Base-by-base conservation (phyloP, 2,329 filamentous ascomycete genomes). In the Ampelomyces quisqualis region DNA sequence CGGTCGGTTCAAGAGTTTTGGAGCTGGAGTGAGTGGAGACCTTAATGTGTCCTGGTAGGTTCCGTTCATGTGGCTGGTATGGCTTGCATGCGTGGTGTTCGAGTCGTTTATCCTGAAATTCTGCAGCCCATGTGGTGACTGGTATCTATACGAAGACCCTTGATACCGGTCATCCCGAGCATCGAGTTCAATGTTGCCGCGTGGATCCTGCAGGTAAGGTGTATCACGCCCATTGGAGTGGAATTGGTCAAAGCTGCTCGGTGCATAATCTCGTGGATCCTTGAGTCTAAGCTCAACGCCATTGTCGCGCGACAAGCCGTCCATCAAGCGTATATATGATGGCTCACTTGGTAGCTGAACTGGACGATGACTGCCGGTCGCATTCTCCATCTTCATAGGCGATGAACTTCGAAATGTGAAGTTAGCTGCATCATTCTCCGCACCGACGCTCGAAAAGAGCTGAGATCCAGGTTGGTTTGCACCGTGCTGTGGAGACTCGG, bases 321-420 rank as follows among this genome's bases (percentile, higher is more conserved):
- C 63, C 53, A 67, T 58, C 2, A 67, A 49, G 15, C 45, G 54
- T 9, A 64, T 56, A 26, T 67, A 67, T 1, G 63, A 67, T 3
- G 47, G 55, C 19, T 53, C 58, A 9, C 31, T 46, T 11, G 58
- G 55, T 8, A 60, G 29, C 15, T 45, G 44, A 7, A 41, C 39
- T 9, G 43, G 22, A 11, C 34, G 38, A 7, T 43, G 28, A 2
- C 15, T 15, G 14, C 24, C 38, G 7, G n/a, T 21, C 4, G 19
- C 31, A 9, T 29, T 23, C 5, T 26, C 13, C 9, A 43, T 18
- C 28, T 54, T 57, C 32, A 50, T 31, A 4, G 48, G 49, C 2
- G 56, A 56, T 3, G 51, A 44, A 5, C 53, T 36, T 30, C 48
- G 48, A 19, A 62, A 58, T 7, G 50, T 56, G 26, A 60, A 57